Conservation (phyloP, 2,329 filamentous ascomycete genomes). For the Nothophoma quercina region DNA sequence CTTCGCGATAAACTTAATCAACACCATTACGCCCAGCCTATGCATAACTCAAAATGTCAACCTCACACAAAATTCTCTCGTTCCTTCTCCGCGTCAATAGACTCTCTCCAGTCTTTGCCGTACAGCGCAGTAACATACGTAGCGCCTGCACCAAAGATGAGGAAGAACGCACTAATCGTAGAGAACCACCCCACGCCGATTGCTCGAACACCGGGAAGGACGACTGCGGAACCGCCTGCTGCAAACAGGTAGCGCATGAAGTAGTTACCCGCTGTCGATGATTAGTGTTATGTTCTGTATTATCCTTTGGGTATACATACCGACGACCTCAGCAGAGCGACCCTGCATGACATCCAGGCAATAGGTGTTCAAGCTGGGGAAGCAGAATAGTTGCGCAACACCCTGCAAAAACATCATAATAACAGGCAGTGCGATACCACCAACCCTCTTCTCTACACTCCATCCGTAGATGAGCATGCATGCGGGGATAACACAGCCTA, state of each 20-base stretch:
- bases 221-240: constrained; percentile 72
- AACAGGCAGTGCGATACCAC: constrained; percentile 69
- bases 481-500: constrained; percentile 65
- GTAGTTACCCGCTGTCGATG: constrained; percentile 72
- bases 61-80: constrained; percentile 32
- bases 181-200: constrained; percentile 85
- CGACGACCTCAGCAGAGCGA: constrained; percentile 73
- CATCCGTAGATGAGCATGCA: constrained; percentile 76
- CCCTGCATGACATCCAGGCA: constrained; percentile 82
- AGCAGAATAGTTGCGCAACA: constrained; percentile 77
- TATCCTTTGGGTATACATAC: constrained; percentile 26
- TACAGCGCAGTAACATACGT: constrained; percentile 60
- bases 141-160: constrained; percentile 57
- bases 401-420: constrained; percentile 78
- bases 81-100: constrained; percentile 57
- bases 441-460: constrained; percentile 63
- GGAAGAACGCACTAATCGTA: constrained; percentile 69
- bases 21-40: not conserved
- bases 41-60: not conserved
- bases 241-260: constrained; percentile 79
- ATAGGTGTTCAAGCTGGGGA: constrained; percentile 79
- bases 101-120: constrained; percentile 61
- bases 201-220: constrained; percentile 74
- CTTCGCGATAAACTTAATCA: no score
- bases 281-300: constrained; percentile 1